Evolutionary conservation across 163 green algal species (phyloP).

Genomic region (Prototheca wickerhamii): DNA sequence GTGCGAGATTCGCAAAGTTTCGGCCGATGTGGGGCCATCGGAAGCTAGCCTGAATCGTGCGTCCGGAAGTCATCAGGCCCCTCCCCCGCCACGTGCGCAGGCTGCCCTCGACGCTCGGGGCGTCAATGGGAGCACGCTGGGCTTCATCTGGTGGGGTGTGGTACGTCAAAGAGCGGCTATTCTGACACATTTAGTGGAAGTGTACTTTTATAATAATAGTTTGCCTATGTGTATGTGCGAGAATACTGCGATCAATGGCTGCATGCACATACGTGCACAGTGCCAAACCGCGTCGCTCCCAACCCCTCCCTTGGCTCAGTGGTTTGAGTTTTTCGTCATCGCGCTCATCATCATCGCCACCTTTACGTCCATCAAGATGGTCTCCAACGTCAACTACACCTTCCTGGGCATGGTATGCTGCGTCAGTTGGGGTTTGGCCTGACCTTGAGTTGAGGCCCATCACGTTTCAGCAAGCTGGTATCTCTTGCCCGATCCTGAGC

Average conservation of each 20-base stretch:
- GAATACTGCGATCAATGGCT: neutral
- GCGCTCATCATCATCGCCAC: neutral
- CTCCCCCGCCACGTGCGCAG: neutral
- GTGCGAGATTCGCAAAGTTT: neutral
- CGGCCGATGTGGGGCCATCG: neutral
- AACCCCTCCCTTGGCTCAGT: neutral
- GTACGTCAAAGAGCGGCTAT: neutral
- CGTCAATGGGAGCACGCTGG: neutral
- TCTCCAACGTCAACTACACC: neutral
- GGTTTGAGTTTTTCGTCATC: neutral
- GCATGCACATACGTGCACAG: neutral
- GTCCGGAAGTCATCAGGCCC: neutral
- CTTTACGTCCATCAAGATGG: neutral
- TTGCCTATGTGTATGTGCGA: neutral
- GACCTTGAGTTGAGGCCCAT: too few relatives aligned
- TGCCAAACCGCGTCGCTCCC: neutral
- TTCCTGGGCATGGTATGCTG: conserved; percentile 3
- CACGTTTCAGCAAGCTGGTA: too few relatives aligned
- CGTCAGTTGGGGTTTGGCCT: too few relatives aligned
- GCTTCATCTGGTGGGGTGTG: conserved; percentile 3
- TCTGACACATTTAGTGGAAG: neutral
- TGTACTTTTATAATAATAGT: neutral
- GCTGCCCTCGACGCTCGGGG: neutral
- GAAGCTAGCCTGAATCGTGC: neutral
- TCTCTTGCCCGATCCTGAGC: too few relatives aligned